Evolutionary conservation across 345 rosid species (phyloP).

Genomic region (Arabis hirsuta): DNA sequence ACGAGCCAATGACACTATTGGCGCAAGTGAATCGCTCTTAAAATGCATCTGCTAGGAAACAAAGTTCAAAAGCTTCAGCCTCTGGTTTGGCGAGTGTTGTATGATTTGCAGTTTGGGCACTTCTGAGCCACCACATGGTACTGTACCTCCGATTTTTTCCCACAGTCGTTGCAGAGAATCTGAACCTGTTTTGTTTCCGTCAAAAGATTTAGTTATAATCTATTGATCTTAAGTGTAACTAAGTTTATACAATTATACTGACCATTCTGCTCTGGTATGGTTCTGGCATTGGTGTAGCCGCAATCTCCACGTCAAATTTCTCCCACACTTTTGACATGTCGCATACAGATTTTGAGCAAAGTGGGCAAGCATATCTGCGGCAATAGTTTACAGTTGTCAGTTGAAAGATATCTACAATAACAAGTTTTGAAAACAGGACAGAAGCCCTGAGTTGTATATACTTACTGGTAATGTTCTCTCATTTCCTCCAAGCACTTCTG

Average conservation of each 20-base stretch:
- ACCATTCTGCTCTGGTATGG: conserved; percentile 67
- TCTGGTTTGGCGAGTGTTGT: conserved; percentile 75
- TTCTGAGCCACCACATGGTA: conserved; percentile 85
- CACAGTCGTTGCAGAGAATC: conserved; percentile 92
- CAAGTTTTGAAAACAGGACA: neutral
- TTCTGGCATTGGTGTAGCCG: conserved; percentile 87
- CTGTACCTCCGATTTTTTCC: conserved; percentile 57
- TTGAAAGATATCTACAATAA: neutral
- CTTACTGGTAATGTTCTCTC: conserved; percentile 82
- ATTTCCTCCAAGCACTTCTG: conserved; percentile 76
- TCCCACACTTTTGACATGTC: conserved; percentile 97
- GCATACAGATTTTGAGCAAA: conserved; percentile 87
- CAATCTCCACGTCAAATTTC: conserved; percentile 78
- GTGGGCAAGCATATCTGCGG: conserved; percentile 81
- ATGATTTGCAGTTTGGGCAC: conserved; percentile 79
- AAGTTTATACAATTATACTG: conserved; percentile 1
- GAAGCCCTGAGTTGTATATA: neutral
- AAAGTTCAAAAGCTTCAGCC: conserved; percentile 34
- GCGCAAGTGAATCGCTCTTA: conserved; percentile 17
- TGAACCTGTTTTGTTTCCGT: conserved; percentile 56
- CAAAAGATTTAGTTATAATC: conserved; percentile 1
- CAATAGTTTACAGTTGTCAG: neutral
- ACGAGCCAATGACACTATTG: conserved; percentile 13
- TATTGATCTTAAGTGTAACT: neutral
- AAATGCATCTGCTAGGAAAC: neutral